Conservation (phyloP, 208 protist species). For the Herpetomonas muscarum region DNA sequence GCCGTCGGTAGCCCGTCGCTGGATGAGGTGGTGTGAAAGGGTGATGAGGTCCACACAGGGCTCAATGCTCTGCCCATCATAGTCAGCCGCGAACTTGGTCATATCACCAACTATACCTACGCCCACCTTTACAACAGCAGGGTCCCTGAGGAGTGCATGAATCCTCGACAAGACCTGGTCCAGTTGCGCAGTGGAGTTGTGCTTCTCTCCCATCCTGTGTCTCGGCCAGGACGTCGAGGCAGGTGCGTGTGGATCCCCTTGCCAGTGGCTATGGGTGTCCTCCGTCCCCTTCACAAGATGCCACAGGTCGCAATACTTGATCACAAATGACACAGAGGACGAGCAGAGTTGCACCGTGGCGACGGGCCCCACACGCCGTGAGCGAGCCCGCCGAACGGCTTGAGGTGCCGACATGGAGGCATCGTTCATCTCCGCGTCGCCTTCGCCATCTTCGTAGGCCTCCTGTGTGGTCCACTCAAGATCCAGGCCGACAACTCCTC, state of each 20-base stretch:
- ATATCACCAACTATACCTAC: conserved; percentile 56
- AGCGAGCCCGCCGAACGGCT: conserved; percentile 1
- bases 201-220: conserved; percentile 22
- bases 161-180: conserved; percentile 17
- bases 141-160: conserved; percentile 19
- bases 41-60: conserved; percentile 40
- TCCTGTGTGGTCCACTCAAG: conserved; percentile 53
- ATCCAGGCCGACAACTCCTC: conserved; percentile 53
- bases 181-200: conserved; percentile 17
- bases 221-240: conserved; percentile 24
- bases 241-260: conserved; percentile 16
- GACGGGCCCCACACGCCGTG: conserved; percentile 19
- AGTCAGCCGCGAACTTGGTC: conserved; percentile 47
- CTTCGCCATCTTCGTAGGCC: not conserved
- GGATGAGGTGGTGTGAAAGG: conserved; percentile 17
- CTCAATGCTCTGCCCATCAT: conserved; percentile 14
- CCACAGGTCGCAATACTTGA: conserved; percentile 39
- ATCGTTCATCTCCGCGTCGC: not conserved
- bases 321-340: conserved; percentile 31
- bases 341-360: conserved; percentile 59
- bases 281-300: conserved; percentile 12
- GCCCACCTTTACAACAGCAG: conserved; percentile 30
- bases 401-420: not conserved
- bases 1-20: not conserved
- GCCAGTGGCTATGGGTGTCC: not conserved